A percentile compares a stretch with the other conserved stretches of the same genome.
Evolutionary conservation across 169 alveolate genomes (phyloP).

Genomic region (Plasmodium ovale): DNA sequence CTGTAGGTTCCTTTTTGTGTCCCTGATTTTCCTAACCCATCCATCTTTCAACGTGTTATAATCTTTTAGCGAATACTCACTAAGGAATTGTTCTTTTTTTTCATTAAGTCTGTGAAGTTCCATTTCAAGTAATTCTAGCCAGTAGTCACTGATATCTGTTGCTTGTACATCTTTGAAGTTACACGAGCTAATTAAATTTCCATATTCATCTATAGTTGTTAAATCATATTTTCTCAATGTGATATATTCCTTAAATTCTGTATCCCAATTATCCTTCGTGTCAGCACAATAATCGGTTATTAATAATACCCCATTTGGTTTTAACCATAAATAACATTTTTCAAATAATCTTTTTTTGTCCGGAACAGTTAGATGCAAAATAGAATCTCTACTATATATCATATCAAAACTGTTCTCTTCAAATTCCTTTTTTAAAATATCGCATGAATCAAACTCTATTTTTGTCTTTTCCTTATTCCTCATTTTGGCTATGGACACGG

Average conservation of each 20-base stretch:
- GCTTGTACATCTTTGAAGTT: slow-evolving; percentile 33
- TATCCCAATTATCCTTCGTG: slow-evolving; percentile 38
- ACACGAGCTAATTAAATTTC: neutral
- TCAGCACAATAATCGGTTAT: slow-evolving; percentile 52
- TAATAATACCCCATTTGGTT: slow-evolving; percentile 37
- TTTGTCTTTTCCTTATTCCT: slow-evolving; percentile 23
- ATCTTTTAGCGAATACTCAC: neutral
- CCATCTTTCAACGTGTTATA: slow-evolving; percentile 15
- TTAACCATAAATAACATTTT: slow-evolving; percentile 45
- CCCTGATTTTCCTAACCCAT: slow-evolving; percentile 43
- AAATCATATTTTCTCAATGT: slow-evolving; percentile 26
- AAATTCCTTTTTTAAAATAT: slow-evolving; percentile 27
- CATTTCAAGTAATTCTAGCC: slow-evolving; percentile 18
- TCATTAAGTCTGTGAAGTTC: slow-evolving; percentile 24
- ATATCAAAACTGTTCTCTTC: slow-evolving; percentile 24
- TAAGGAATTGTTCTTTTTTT: slow-evolving; percentile 34
- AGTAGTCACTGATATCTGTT: slow-evolving; percentile 40
- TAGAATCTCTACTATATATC: slow-evolving; percentile 59
- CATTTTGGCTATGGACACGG: slow-evolving; percentile 18
- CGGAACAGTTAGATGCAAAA: slow-evolving; percentile 22
- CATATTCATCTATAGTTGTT: slow-evolving; percentile 25
- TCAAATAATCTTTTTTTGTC: slow-evolving; percentile 30
- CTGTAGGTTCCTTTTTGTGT: slow-evolving; percentile 25
- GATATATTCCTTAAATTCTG: slow-evolving; percentile 43
- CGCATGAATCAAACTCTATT: slow-evolving; percentile 32